phyloP scores from a whole-genome alignment of 257 asterid genomes.

The Lycium barbarum region DNA sequence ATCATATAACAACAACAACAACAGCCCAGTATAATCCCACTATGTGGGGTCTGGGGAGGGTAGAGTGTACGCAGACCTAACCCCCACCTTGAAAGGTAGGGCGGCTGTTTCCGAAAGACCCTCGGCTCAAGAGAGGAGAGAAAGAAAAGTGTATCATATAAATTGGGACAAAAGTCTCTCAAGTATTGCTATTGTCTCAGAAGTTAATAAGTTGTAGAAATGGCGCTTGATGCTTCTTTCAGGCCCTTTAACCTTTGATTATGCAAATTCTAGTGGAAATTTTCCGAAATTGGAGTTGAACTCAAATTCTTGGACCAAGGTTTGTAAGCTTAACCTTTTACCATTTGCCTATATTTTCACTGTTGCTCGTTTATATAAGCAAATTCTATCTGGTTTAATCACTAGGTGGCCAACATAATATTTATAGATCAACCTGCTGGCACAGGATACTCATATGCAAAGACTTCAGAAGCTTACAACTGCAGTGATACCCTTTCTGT shows the following conservation, averaged over 20 bases:
- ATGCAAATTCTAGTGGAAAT: slow-evolving; percentile 22
- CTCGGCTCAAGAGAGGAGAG: too few species aligned
- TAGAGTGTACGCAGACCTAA: too few species aligned
- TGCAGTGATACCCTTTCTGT: slow-evolving; percentile 22
- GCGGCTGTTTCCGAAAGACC: too few species aligned
- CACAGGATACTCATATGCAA: slow-evolving; percentile 9
- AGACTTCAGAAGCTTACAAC: slow-evolving; percentile 24
- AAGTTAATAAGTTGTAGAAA: slow-evolving; percentile 4
- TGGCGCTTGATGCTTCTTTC: not conserved
- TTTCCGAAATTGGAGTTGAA: slow-evolving; percentile 29
- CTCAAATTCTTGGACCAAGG: slow-evolving; percentile 30
- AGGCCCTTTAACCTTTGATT: slow-evolving; percentile 30
- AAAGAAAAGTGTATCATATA: too few species aligned
- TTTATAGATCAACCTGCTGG: slow-evolving; percentile 30
- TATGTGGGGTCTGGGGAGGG: too few species aligned
- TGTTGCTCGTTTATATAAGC: not conserved
- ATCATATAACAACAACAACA: too few species aligned
- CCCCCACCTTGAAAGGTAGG: too few species aligned
- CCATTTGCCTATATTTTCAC: not conserved
- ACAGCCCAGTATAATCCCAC: too few species aligned
- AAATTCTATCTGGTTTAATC: not conserved
- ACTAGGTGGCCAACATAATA: slow-evolving; percentile 32
- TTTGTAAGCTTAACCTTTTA: slow-evolving; percentile 13
- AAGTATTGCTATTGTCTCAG: not conserved
- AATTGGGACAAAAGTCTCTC: too few species aligned